Evolutionary conservation across 2,329 filamentous ascomycete genomes (phyloP).

Genomic region (Microsporum audouinii): DNA sequence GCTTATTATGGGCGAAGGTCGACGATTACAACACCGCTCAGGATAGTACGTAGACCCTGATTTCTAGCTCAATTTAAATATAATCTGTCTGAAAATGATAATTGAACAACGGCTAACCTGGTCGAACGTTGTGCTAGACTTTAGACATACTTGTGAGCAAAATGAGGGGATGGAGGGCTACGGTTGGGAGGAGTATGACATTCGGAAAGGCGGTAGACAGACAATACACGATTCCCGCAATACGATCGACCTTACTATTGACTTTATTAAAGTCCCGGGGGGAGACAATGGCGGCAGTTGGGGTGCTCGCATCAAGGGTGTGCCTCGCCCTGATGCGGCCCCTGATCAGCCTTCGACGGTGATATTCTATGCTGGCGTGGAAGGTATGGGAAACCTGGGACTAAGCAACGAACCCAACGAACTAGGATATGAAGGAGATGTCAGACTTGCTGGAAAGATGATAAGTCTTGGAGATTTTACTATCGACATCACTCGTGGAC

Average conservation of each 20-base stretch:
- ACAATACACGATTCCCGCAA: slow-evolving; percentile 85
- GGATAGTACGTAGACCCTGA: slow-evolving; percentile 47
- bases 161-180: slow-evolving; percentile 89
- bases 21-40: slow-evolving; percentile 68
- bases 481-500: slow-evolving; percentile 63
- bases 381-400: slow-evolving; percentile 59
- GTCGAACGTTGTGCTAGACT: slow-evolving; percentile 42
- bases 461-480: slow-evolving; percentile 66
- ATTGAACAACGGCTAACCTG: neutral
- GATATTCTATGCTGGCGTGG: slow-evolving; percentile 70
- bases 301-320: slow-evolving; percentile 78
- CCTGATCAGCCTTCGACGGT: slow-evolving; percentile 61
- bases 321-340: slow-evolving; percentile 57
- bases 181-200: slow-evolving; percentile 96
- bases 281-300: slow-evolving; percentile 79
- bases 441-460: slow-evolving; percentile 60
- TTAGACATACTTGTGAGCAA: slow-evolving; percentile 93
- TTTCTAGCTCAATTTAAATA: neutral
- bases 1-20: slow-evolving; percentile 78
- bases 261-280: slow-evolving; percentile 85
- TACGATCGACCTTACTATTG: slow-evolving; percentile 77
- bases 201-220: slow-evolving; percentile 73
- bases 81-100: neutral
- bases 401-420: slow-evolving; percentile 44
- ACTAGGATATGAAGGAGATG: slow-evolving; percentile 47